These are phyloP conservation scores for Ceratocystis colombiana DNA, from an alignment of 2,329 filamentous ascomycete genomes.

Conservation along the genomic window DNA sequence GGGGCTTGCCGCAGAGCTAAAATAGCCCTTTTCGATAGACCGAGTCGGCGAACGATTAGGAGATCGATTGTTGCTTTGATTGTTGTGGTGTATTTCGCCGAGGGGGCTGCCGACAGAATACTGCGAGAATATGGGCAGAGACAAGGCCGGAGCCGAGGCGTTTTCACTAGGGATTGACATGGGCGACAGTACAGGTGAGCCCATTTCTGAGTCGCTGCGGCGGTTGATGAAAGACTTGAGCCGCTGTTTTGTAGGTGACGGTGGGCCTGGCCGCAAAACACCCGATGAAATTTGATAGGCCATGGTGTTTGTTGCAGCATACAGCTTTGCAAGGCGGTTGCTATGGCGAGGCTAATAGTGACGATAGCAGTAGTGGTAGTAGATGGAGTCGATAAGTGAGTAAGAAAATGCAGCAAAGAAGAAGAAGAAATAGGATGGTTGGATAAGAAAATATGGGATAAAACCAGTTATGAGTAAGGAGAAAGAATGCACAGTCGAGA, in stretches of 20 bases:
- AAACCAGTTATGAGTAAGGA: neutral
- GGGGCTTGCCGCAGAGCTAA: neutral
- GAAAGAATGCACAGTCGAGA: neutral
- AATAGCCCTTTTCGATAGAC: constrained; percentile 18
- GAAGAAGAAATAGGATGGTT: neutral
- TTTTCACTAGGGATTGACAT: constrained; percentile 21
- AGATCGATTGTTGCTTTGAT: constrained; percentile 19
- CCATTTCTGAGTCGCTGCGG: constrained; percentile 23
- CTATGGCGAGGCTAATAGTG: neutral
- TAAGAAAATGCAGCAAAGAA: neutral
- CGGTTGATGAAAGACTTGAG: constrained; percentile 24
- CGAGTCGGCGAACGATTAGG: constrained; percentile 20
- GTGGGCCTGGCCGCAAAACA: constrained; percentile 21
- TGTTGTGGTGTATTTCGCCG: constrained; percentile 23
- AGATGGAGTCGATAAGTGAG: neutral
- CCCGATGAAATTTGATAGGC: constrained; percentile 24
- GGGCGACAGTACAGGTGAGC: constrained; percentile 20
- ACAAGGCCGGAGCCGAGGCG: constrained; percentile 13
- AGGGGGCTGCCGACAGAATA: constrained; percentile 22
- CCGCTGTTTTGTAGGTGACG: constrained; percentile 22
- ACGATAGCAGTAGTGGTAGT: neutral
- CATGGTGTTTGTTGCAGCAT: constrained; percentile 13
- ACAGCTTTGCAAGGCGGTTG: neutral
- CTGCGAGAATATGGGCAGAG: constrained; percentile 23
- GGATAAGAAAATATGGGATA: constrained; percentile 12